phyloP scores from a whole-genome alignment of 2,329 filamentous ascomycete genomes.

The Cladosporium sphaerospermum region DNA sequence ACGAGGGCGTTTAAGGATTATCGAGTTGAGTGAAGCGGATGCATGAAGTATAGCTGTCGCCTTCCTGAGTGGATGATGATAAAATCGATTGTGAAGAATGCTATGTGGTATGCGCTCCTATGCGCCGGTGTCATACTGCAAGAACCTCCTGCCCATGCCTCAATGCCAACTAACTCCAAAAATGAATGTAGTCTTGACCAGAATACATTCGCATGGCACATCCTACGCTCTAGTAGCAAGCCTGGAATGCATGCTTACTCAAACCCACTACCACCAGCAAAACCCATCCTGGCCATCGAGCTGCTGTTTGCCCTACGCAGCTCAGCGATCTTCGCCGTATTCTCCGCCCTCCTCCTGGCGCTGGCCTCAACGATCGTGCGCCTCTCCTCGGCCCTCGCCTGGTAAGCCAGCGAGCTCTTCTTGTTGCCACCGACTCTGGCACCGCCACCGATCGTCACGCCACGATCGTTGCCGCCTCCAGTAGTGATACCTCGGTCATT shows the following conservation, averaged over 20 bases:
- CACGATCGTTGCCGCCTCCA: slow-evolving; percentile 23
- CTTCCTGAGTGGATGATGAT: neutral
- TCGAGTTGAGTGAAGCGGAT: slow-evolving; percentile 18
- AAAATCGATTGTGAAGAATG: too few species aligned
- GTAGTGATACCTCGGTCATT: slow-evolving; percentile 17
- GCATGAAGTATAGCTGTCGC: too few species aligned
- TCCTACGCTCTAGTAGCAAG: too few species aligned
- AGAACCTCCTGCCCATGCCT: too few species aligned
- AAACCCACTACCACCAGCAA: slow-evolving; percentile 33
- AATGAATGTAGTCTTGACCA: too few species aligned
- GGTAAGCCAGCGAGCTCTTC: slow-evolving; percentile 55
- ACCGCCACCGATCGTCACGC: slow-evolving; percentile 35
- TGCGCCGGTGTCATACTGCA: too few species aligned
- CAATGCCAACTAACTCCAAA: too few species aligned
- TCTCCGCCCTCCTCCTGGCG: slow-evolving; percentile 46
- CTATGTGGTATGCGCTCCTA: too few species aligned
- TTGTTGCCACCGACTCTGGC: slow-evolving; percentile 48
- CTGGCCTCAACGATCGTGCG: slow-evolving; percentile 45
- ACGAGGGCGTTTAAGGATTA: slow-evolving; percentile 31
- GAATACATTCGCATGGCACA: too few species aligned
- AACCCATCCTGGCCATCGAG: slow-evolving; percentile 29
- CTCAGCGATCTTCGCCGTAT: slow-evolving; percentile 39
- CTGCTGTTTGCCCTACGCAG: slow-evolving; percentile 34
- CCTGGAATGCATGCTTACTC: slow-evolving; percentile 27
- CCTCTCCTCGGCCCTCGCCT: slow-evolving; percentile 53